phyloP scores from a whole-genome alignment of 441 rosid species.

The Corymbia citriodora region DNA sequence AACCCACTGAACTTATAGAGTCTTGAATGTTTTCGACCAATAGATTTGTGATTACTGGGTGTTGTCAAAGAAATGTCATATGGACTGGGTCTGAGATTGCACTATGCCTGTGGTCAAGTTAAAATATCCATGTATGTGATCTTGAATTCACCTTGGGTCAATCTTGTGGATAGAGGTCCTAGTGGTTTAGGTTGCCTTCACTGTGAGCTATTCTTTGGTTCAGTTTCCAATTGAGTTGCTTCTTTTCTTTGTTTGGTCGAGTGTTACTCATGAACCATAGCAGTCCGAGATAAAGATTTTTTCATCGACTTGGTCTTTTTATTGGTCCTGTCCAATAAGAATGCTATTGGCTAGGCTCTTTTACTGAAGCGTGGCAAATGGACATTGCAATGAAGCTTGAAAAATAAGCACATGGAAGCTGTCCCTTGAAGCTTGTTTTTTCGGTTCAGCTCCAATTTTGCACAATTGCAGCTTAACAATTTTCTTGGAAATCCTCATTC shows the following conservation, averaged over 20 bases:
- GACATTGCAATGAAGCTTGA: accelerated
- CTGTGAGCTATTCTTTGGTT: neutral
- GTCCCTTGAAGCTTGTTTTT: no score
- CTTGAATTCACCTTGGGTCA: neutral
- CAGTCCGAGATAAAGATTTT: neutral
- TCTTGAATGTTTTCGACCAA: neutral
- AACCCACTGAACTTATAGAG: neutral
- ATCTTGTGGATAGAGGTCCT: neutral
- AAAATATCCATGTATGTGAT: neutral
- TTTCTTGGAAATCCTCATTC: neutral
- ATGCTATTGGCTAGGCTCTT: no score
- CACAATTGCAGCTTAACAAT: neutral
- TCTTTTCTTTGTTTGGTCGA: neutral
- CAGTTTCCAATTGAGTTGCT: neutral
- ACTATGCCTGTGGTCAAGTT: neutral
- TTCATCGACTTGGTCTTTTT: neutral
- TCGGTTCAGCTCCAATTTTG: neutral
- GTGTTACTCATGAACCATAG: neutral
- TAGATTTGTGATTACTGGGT: neutral
- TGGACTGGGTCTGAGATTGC: neutral
- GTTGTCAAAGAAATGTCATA: neutral
- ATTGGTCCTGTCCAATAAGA: no score
- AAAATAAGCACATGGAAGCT: no score
- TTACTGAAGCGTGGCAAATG: no score
- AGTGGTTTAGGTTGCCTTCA: neutral